Evolutionary conservation across 768 basidiomycete genomes (phyloP), one percentile per base, ranked within the genome.

Genomic region (Lactarius indigo): DNA sequence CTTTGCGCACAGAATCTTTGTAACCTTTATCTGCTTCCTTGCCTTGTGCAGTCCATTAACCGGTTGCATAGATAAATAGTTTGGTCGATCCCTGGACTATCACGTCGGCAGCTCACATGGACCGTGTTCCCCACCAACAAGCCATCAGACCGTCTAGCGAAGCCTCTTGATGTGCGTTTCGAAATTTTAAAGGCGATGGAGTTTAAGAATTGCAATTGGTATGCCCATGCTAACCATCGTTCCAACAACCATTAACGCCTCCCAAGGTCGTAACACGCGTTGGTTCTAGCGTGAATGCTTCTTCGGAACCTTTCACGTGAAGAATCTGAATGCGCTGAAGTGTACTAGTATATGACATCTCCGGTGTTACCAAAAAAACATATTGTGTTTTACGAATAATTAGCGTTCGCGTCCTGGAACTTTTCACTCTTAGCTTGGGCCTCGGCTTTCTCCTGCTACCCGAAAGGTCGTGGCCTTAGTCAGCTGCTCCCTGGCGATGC

Each of bases 1-100:
- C 5, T 86, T 86, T 75, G 78, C 80, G 1, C 39, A 20, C 35
- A 26, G 15, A 10, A 1, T 26, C 8, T 57, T 20, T 33, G 56
- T 57, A 17, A 57, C 4, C 6, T 20, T 15, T 23, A 31, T 57
- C 4, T 28, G 18, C 7, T 35, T 23, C 31, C 7, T 33, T 57
- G 3, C 30, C 28, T 31, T 35, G 17, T 18, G 30, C 17, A 31
- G 30, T 17, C 8, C n/a, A 20, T 35, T 33, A n/a, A 57, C 18
- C 6, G 10, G 33, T 30, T 35, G 18, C 18, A 31, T 23, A 58
- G 57, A 13, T 3, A 13, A 58, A 18, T n/a, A n/a, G 35, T 13
- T 17, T 20, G 33, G 37, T n/a, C 6, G 23, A 17, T 18, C 7
- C 8, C 20, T 17, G 18, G 59, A 5, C 5, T 5, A 6, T 58